Conservation (phyloP, 371 early-diverging fungal genomes). For the Blakeslea trispora region DNA sequence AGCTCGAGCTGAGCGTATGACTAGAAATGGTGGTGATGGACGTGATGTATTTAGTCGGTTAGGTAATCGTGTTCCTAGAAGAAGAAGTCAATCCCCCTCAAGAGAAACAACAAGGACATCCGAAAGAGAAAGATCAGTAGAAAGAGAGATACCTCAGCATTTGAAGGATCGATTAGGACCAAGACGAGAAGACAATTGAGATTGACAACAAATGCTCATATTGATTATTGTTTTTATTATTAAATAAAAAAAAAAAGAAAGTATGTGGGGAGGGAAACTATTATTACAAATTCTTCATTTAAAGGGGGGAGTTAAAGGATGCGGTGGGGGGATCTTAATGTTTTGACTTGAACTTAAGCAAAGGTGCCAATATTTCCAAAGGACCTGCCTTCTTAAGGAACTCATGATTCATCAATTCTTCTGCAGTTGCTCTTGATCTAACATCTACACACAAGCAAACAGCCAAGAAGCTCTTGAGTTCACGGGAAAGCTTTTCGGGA, state of each 20-base stretch:
- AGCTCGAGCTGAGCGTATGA: conserved; percentile 12
- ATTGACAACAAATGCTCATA: too few species aligned
- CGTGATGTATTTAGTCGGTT: conserved; percentile 31
- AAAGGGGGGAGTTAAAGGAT: not conserved
- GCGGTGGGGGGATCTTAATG: conserved; percentile 15
- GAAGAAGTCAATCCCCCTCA: conserved; percentile 10
- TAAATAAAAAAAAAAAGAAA: not conserved
- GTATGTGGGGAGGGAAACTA: not conserved
- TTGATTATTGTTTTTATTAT: not conserved
- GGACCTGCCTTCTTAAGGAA: conserved; percentile 70
- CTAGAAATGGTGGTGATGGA: conserved; percentile 22
- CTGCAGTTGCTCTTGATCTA: conserved; percentile 78
- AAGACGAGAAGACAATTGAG: conserved; percentile 1
- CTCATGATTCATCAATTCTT: conserved; percentile 79
- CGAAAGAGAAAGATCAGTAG: conserved; percentile 1
- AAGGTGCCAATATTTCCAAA: conserved; percentile 52
- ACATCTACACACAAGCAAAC: conserved; percentile 91
- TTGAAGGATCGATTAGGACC: conserved; percentile 17
- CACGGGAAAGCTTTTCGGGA: conserved; percentile 78
- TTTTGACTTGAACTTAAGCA: conserved; percentile 53
- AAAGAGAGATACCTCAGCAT: conserved; percentile 18
- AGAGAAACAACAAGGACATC: conserved; percentile 1
- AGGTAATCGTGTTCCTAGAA: conserved; percentile 13
- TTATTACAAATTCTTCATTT: not conserved
- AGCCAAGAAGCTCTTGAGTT: conserved; percentile 87